phyloP scores from a whole-genome alignment of 495 filamentous ascomycete genomes.

The Articulospora tetracladia region DNA sequence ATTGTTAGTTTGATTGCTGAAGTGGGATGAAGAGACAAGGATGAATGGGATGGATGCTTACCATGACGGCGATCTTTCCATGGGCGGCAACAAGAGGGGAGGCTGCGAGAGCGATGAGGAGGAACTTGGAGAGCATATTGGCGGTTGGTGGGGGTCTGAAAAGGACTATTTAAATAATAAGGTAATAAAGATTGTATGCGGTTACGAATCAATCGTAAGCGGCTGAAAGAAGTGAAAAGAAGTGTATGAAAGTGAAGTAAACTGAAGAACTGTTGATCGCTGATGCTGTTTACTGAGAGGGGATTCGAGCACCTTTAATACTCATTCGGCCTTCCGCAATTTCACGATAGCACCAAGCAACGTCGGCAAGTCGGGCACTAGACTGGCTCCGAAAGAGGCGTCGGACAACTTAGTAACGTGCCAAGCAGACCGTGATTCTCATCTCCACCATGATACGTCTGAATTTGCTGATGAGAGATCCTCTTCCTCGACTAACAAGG shows the following conservation, averaged over 20 bases:
- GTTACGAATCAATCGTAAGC: conserved; percentile 27
- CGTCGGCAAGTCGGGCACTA: neutral
- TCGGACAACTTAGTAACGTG: neutral
- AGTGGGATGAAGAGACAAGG: neutral
- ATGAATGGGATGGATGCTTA: conserved; percentile 4
- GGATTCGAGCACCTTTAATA: conserved; percentile 24
- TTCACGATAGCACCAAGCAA: neutral
- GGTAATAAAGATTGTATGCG: conserved; percentile 21
- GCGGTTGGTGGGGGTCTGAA: conserved; percentile 8
- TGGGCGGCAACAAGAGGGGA: conserved; percentile 26
- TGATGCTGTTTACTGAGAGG: conserved; percentile 19
- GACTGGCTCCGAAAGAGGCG: neutral
- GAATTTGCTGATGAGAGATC: neutral
- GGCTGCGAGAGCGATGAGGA: conserved; percentile 24
- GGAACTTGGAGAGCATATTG: conserved; percentile 23
- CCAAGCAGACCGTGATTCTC: neutral
- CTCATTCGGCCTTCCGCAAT: conserved; percentile 2
- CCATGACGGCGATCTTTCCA: conserved; percentile 27
- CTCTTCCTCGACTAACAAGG: neutral
- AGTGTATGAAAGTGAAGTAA: conserved; percentile 10
- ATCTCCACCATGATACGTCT: neutral
- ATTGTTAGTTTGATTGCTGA: conserved; percentile 8
- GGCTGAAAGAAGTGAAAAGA: conserved; percentile 16
- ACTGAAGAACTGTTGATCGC: conserved; percentile 25
- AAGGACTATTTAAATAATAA: conserved; percentile 5